A percentile compares a stretch with the other conserved stretches of the same genome.
phyloP scores from a whole-genome alignment of 495 filamentous ascomycete genomes.

The Neurospora sp. region DNA sequence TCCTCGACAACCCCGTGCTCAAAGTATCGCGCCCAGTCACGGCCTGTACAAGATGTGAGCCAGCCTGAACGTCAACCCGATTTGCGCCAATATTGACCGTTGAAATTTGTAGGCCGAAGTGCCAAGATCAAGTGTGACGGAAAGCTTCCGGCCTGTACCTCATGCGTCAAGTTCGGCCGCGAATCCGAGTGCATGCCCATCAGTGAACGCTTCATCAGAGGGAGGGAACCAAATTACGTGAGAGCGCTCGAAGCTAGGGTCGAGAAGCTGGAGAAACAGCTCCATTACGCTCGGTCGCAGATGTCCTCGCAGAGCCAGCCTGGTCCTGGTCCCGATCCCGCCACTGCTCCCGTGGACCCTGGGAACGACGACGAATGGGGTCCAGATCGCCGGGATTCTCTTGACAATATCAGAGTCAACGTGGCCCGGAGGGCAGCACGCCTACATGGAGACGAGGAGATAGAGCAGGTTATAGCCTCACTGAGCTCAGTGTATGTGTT shows the following conservation, averaged over 20 bases:
- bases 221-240: conserved; percentile 92
- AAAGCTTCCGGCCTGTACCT: conserved; percentile 85
- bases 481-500: neutral
- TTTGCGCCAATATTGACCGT: conserved; percentile 10
- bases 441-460: neutral
- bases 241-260: conserved; percentile 81
- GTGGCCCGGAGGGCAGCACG: conserved; percentile 49
- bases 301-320: conserved; percentile 34
- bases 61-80: neutral
- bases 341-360: conserved; percentile 21
- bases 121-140: conserved; percentile 96
- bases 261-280: conserved; percentile 69
- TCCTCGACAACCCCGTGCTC: conserved; percentile 65
- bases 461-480: neutral
- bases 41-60: conserved; percentile 78
- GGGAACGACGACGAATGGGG: neutral
- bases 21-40: conserved; percentile 86
- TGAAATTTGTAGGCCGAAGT: conserved; percentile 43
- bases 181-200: conserved; percentile 80
- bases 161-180: conserved; percentile 77
- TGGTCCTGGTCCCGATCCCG: conserved; percentile 31
- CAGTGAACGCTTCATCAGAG: conserved; percentile 86
- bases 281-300: conserved; percentile 49
- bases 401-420: conserved; percentile 47
- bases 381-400: conserved; percentile 44